Conservation (phyloP, 2,329 filamentous ascomycete genomes). For the Cladophialophora chaetospira region DNA sequence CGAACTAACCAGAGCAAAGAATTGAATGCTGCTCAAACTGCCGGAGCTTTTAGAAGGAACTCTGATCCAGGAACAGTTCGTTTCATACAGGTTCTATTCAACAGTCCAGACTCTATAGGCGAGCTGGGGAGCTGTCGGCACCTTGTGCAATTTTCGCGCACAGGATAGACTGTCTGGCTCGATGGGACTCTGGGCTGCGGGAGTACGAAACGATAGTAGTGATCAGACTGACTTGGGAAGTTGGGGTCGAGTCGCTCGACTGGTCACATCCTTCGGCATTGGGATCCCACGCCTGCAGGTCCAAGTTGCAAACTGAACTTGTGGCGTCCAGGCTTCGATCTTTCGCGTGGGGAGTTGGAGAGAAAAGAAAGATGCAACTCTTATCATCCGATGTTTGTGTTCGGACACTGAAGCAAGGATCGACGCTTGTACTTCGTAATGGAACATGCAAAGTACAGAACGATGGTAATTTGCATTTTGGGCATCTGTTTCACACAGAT, state of each 20-base stretch:
- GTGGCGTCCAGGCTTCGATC: not conserved
- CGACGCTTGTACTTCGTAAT: too few relatives aligned
- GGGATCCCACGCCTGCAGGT: not conserved
- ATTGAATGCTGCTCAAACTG: conserved; percentile 2
- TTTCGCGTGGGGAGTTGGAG: too few relatives aligned
- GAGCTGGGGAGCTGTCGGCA: not conserved
- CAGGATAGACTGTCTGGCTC: too few relatives aligned
- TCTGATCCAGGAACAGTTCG: not conserved
- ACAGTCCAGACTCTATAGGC: conserved; percentile 2
- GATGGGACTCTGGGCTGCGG: too few relatives aligned
- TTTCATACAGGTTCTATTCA: not conserved
- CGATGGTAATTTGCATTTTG: too few relatives aligned
- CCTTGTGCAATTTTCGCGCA: too few relatives aligned
- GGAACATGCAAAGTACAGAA: too few relatives aligned
- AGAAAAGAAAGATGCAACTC: not conserved
- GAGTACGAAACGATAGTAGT: too few relatives aligned
- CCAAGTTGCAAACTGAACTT: not conserved
- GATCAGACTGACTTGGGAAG: not conserved
- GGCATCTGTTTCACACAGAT: too few relatives aligned
- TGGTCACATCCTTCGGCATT: not conserved
- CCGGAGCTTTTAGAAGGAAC: conserved; percentile 1
- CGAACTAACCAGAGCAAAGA: not conserved
- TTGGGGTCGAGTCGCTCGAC: not conserved
- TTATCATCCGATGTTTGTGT: not conserved
- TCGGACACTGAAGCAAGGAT: too few relatives aligned